These are phyloP conservation scores for Daldinia loculata DNA, from an alignment of 495 filamentous ascomycete genomes.

Conservation along the genomic window DNA sequence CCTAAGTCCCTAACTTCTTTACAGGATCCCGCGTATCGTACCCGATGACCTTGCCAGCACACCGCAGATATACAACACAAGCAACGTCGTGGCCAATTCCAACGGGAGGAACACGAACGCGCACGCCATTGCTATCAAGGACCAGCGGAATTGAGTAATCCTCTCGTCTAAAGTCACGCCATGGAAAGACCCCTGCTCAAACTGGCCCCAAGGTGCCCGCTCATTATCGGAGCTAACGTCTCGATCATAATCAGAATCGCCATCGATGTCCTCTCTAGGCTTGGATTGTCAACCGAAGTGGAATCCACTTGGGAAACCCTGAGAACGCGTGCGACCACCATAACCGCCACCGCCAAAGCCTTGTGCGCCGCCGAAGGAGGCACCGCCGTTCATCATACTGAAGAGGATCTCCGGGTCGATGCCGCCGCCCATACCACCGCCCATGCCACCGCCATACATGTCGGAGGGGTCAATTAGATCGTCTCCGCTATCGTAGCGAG, in stretches of 20 bases:
- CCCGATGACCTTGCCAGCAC: constrained; percentile 43
- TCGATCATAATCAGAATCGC: constrained; percentile 32
- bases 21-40: constrained; percentile 41
- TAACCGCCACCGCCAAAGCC: constrained; percentile 49
- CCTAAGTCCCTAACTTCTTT: constrained; percentile 35
- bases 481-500: constrained; percentile 89
- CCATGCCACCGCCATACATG: constrained; percentile 75
- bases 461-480: constrained; percentile 90
- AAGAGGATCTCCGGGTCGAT: constrained; percentile 78
- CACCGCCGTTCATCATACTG: constrained; percentile 72
- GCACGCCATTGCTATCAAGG: constrained; percentile 36
- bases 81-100: constrained; percentile 41
- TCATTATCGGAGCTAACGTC: constrained; percentile 11
- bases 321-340: constrained; percentile 47
- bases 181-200: constrained; percentile 42
- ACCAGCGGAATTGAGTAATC: constrained; percentile 43
- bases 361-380: constrained; percentile 47
- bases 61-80: constrained; percentile 46
- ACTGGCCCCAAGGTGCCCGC: constrained; percentile 17
- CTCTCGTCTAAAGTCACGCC: constrained; percentile 40
- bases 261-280: constrained; percentile 40
- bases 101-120: constrained; percentile 42
- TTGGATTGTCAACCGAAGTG: constrained; percentile 60
- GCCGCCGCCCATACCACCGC: constrained; percentile 68
- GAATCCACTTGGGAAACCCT: constrained; percentile 53